Evolutionary conservation across 2,329 filamentous ascomycete genomes (phyloP).

Genomic region (Eurotiales sp.): DNA sequence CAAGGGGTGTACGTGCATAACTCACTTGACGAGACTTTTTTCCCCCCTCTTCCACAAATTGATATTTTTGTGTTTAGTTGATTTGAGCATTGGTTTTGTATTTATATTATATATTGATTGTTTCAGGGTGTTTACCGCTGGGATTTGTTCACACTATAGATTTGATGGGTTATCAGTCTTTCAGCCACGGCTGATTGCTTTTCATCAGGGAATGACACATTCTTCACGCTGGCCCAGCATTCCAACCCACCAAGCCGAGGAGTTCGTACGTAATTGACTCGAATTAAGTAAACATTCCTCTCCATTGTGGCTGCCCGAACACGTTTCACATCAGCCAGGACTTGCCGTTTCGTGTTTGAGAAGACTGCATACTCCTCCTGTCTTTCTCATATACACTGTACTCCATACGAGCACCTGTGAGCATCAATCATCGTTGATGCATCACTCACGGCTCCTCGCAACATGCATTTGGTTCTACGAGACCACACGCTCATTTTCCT

Average conservation of each 20-base stretch:
- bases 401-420: neutral
- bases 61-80: constrained; percentile 1
- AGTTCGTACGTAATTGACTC: too few relatives aligned
- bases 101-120: constrained; percentile 5
- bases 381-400: neutral
- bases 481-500: constrained; percentile 10
- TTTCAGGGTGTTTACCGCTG: neutral
- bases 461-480: constrained; percentile 10
- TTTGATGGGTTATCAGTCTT: neutral
- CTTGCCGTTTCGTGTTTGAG: neutral
- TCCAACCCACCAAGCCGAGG: too few relatives aligned
- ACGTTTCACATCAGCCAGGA: neutral
- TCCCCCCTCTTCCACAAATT: neutral
- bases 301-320: neutral
- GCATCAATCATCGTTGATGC: neutral
- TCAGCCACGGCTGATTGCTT: neutral
- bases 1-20: constrained; percentile 11
- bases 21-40: neutral
- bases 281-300: constrained; percentile 4
- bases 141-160: neutral
- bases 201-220: neutral
- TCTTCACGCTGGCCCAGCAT: constrained; percentile 12
- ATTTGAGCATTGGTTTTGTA: constrained; percentile 1
- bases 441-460: neutral
- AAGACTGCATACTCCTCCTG: neutral